Base-by-base conservation (phyloP, 116 monocot species). In the Cymodocea nodosa region DNA sequence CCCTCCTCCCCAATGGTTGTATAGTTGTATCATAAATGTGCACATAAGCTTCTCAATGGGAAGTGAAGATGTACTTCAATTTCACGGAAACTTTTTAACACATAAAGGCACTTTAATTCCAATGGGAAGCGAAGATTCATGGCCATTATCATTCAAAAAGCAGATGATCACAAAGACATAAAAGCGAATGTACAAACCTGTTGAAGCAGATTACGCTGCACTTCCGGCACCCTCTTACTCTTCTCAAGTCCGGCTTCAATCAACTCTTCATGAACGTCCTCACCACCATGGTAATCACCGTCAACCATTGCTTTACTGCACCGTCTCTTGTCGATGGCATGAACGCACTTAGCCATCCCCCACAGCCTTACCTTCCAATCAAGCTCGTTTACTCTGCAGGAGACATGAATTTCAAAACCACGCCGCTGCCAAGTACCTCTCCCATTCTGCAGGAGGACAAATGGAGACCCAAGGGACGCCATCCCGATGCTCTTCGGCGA, bases 181-280 rank as follows among this genome's bases (percentile, higher is more conserved):
- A 58, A 56, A 14, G 22, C 56, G 44, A 44, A 20, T 20, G 8
- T 4, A 64, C 15, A 35, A 35, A 91, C 91, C 84, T 84, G 70
- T 17, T 69, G 50, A 67, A 84, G 73, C n/a, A 87, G 59, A 60
- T 73, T 69, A 71, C 66, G 79, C 65, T 84, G 87, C 69, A 71
- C 68, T 57, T 68, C 70, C 17, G 74, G 63, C 23, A 73, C 79
- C 73, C 84, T 74, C 71, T 75, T 84, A 63, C 79, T 82, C 68
- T 76, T 79, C 55, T 75, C 70, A 52, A 84, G 71, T 50, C 81
- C 62, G 18, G 70, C 74, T 59, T 75, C 63, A 15, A 86, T 61
- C 23, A 63, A 18, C 11, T 84, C 77, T 44, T 84, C 73, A 15
- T 13, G 12, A 23, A 53, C 36, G 51, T 60, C 66, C 10, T 25